Base-by-base conservation (phyloP, 345 rosid species). In the Syzygium jambos region DNA sequence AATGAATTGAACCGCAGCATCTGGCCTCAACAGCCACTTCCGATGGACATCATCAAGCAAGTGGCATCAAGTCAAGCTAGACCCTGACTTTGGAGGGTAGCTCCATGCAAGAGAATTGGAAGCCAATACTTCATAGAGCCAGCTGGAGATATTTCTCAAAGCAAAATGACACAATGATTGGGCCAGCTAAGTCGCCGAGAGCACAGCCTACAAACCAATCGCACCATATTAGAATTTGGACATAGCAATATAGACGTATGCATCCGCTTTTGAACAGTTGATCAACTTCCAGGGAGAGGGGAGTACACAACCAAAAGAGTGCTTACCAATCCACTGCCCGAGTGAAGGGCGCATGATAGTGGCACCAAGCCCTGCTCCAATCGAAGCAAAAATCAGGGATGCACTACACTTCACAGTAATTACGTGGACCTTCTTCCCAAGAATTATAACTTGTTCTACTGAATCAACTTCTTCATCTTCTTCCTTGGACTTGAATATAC, bases 271-370 rank as follows among this genome's bases (percentile, higher is more conserved):
- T 10, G 63, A n/a, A 57, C 63, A 57, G 29, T 22, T 11, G 59
- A 55, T 55, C 59, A 55, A 55, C 9, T 63, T 16, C 46, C 46
- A 11, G 46, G 21, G 19, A 23, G 19, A 2, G 53, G 4, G 23
- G 4, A 9, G 29, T 30, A 3, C 56, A 10, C 19, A 38, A 73
- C 17, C 41, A 52, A 41, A 27, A 55, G 51, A 86, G 86, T 84
- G 87, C 92, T 93, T 94, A 98, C 99, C 99, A 23, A 98, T 94
- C 99, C 99, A 96, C 57, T 96, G 99, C 41, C 99, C 99, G 1
- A 88, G 54, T 57, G 96, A 95, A 86, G 99, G 99, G 51, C 97
- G 97, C 84, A 95, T 53, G 23, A 95, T 87, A 86, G 90, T 78
- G 51, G 98, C 96, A 63, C 98, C 96, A 85, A 96, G 90, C 86